Conservation (phyloP, 495 filamentous ascomycete genomes). For the Parathielavia appendiculata region DNA sequence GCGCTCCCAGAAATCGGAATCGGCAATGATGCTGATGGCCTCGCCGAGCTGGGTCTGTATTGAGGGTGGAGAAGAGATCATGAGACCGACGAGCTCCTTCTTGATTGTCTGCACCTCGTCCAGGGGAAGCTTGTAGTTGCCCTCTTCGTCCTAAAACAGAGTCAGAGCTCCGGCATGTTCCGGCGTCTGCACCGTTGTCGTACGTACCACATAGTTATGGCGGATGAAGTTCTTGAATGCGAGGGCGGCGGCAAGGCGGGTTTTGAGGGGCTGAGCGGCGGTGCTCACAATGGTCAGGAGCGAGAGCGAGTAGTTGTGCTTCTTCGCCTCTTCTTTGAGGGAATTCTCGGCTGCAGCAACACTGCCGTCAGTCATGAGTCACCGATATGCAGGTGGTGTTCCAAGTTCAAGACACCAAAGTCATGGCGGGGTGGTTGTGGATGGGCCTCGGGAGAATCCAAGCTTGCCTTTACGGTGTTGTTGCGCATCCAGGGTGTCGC, state of each 20-base stretch:
- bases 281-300: conserved; percentile 84
- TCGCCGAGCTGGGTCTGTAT: conserved; percentile 94
- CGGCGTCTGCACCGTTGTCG: background rate
- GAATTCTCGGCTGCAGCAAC: conserved; percentile 66
- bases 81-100: conserved; percentile 85
- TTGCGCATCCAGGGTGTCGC: conserved; percentile 77
- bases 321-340: conserved; percentile 67
- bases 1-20: conserved; percentile 92
- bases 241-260: conserved; percentile 82
- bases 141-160: conserved; percentile 60
- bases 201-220: conserved; percentile 67
- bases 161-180: background rate
- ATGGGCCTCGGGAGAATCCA: background rate
- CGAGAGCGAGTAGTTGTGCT: conserved; percentile 78
- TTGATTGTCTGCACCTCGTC: conserved; percentile 87
- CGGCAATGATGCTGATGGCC: conserved; percentile 92
- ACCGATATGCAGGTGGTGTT: background rate
- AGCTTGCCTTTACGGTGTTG: conserved; percentile 81
- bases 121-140: conserved; percentile 75
- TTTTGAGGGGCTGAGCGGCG: conserved; percentile 61
- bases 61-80: conserved; percentile 81
- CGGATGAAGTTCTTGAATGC: conserved; percentile 98
- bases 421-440: conserved; percentile 15
- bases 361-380: conserved; percentile 17
- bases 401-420: background rate